Base-by-base conservation (phyloP, 805 yeast genomes). In the Metschnikowia picachoensis region DNA sequence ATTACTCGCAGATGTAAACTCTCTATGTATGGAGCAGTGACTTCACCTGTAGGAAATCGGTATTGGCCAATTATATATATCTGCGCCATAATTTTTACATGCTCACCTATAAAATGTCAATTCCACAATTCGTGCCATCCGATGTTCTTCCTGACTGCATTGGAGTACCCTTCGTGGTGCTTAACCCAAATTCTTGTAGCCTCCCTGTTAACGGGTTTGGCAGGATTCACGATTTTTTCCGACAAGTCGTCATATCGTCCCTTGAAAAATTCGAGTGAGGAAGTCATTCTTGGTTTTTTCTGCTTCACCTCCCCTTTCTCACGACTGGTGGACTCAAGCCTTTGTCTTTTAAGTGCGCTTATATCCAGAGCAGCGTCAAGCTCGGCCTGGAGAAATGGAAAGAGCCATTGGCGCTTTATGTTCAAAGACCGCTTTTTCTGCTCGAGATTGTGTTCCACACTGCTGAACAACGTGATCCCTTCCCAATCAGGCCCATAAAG, bases 151-250 rank as follows among this genome's bases (percentile, higher is more conserved):
- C 95, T 68, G 2, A 90, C 97, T 0, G 97, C 97, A 62, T 88
- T 85, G 5, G 95, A 86, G 59, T 85, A 90, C 0, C 97, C 97
- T 65, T 90, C 97, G 52, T 85, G 86, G 60, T 83, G 89, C 59
- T 85, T 88, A n/a, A 90, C 87, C 97, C 97, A 90, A 30, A 71
- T 71, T 41, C 75, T 57, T 13, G 60, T 52, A 5, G 55, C 56
- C 32, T 50, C 52, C 27, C 45, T 41, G 28, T 48, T 47, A 30
- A 41, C 37, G 13, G 51, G 47, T 4, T 20, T 36, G 4, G 46
- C 16, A 14, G 44, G 32, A 33, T 45, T 40, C 12, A 51, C 53
- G 17, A 44, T 44, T 47, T 67, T 71, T 13, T 59, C 58, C 9
- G 66, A 51, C 10, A 69, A 50, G 14, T 62, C 68, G 16, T 66